phyloP scores from a whole-genome alignment of 257 asterid species.

The Leonotis leonurus region DNA sequence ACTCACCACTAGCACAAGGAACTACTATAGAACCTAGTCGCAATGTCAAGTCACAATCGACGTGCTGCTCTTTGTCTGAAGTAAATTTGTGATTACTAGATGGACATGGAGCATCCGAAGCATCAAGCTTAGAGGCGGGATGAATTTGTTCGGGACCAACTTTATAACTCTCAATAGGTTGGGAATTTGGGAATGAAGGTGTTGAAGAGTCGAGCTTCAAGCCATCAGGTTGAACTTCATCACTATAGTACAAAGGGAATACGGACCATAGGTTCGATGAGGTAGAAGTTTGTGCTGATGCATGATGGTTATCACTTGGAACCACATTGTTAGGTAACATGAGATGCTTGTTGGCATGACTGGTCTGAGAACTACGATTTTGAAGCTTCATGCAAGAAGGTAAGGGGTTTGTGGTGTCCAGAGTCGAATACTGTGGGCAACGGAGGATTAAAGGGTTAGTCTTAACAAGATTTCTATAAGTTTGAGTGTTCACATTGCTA shows the following conservation, averaged over 20 bases:
- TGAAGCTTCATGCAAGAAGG: conserved; percentile 12
- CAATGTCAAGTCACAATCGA: conserved; percentile 71
- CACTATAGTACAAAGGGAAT: conserved; percentile 54
- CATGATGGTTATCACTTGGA: conserved; percentile 17
- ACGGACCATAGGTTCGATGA: conserved; percentile 40
- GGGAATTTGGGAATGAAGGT: conserved; percentile 24
- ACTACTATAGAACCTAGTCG: conserved; percentile 54
- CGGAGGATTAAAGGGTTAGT: conserved; percentile 30
- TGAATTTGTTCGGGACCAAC: conserved; percentile 14
- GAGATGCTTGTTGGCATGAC: conserved; percentile 10
- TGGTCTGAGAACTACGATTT: conserved; percentile 3
- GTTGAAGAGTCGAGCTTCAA: conserved; percentile 6
- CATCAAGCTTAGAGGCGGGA: conserved; percentile 13
- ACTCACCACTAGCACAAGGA: conserved; percentile 24
- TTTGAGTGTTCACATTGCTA: conserved; percentile 23
- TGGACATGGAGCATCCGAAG: conserved; percentile 11
- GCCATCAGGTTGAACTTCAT: conserved; percentile 23
- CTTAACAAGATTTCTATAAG: conserved; percentile 24
- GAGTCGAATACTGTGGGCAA: conserved; percentile 20
- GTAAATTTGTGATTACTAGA: conserved; percentile 12
- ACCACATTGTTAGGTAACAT: conserved; percentile 18
- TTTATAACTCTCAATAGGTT: conserved; percentile 17
- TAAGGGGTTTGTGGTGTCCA: conserved; percentile 16
- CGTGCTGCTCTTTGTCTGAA: conserved; percentile 24
- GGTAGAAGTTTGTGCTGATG: conserved; percentile 14